phyloP scores from a whole-genome alignment of 2,329 filamentous ascomycete genomes.

The Lasiodiplodia sp. region DNA sequence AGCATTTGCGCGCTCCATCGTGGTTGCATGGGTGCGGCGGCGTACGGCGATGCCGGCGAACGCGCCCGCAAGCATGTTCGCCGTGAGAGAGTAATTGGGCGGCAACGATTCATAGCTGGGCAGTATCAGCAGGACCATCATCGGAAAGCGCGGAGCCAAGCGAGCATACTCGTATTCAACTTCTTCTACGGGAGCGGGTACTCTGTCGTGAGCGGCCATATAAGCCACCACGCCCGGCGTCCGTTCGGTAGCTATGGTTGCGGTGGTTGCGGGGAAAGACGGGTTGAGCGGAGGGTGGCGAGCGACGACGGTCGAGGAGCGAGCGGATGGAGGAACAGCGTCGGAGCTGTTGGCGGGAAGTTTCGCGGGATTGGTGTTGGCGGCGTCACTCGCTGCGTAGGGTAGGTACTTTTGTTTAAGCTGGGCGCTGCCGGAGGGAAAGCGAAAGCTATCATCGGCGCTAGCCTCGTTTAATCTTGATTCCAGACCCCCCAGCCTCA shows the following conservation, averaged over 20 bases:
- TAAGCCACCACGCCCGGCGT: conserved; percentile 45
- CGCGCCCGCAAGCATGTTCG: conserved; percentile 95
- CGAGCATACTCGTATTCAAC: conserved; percentile 50
- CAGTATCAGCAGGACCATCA: conserved; percentile 36
- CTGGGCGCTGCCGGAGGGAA: conserved; percentile 27
- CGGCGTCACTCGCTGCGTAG: conserved; percentile 6
- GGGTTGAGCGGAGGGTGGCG: conserved; percentile 8
- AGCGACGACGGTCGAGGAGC: conserved; percentile 4
- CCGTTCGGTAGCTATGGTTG: conserved; percentile 43
- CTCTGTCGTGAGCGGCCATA: conserved; percentile 51
- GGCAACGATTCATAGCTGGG: conserved; percentile 88
- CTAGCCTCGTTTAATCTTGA: conserved; percentile 28
- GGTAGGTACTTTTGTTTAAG: conserved; percentile 27
- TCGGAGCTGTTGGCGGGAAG: not conserved
- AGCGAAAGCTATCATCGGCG: conserved; percentile 25
- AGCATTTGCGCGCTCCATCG: conserved; percentile 33
- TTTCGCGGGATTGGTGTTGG: conserved; percentile 7
- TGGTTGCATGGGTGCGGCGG: conserved; percentile 31
- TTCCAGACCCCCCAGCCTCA: conserved; percentile 25
- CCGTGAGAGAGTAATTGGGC: conserved; percentile 89
- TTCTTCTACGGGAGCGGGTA: conserved; percentile 44
- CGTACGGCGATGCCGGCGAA: conserved; percentile 95
- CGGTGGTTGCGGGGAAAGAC: conserved; percentile 16
- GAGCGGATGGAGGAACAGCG: conserved; percentile 27
- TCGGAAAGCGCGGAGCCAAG: conserved; percentile 17